phyloP scores from a whole-genome alignment of 495 filamentous ascomycete genomes.

The Oidiodendron maius region DNA sequence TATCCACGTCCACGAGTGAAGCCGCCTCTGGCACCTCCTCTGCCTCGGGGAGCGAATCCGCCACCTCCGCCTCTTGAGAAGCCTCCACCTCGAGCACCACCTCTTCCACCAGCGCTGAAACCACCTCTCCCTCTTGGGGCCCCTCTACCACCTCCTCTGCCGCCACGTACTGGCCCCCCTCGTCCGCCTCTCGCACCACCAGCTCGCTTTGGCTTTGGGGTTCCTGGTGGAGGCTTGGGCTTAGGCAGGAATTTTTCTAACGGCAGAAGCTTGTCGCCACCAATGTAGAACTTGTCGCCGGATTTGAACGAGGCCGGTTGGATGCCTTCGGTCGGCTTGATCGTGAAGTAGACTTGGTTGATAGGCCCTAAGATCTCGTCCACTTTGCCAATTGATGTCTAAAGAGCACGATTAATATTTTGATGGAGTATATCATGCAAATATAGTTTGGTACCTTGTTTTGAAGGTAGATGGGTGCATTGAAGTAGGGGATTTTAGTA shows the following conservation, averaged over 20 bases:
- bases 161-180: conserved; percentile 18
- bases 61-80: conserved; percentile 31
- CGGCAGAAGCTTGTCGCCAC: conserved; percentile 87
- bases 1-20: conserved; percentile 22
- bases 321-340: conserved; percentile 95
- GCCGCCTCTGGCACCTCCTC: conserved; percentile 28
- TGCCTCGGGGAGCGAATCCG: conserved; percentile 38
- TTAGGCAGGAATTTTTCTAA: conserved; percentile 94
- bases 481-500: conserved; percentile 97
- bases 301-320: conserved; percentile 88
- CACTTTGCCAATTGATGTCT: conserved; percentile 84
- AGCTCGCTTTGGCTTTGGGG: conserved; percentile 47
- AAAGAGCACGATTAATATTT: conserved; percentile 31
- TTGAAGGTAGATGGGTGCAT: conserved; percentile 96
- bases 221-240: conserved; percentile 76
- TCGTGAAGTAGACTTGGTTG: conserved; percentile 96
- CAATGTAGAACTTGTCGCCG: conserved; percentile 96
- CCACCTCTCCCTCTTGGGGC: conserved; percentile 43
- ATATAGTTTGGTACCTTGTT: conserved; percentile 63
- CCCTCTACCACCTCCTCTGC: conserved; percentile 45
- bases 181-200: conserved; percentile 35
- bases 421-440: not conserved
- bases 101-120: conserved; percentile 36
- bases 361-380: conserved; percentile 94
- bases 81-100: conserved; percentile 29